Evolutionary conservation across 805 yeast genomes (phyloP).

Genomic region (Saccharomycopsis amapae): DNA sequence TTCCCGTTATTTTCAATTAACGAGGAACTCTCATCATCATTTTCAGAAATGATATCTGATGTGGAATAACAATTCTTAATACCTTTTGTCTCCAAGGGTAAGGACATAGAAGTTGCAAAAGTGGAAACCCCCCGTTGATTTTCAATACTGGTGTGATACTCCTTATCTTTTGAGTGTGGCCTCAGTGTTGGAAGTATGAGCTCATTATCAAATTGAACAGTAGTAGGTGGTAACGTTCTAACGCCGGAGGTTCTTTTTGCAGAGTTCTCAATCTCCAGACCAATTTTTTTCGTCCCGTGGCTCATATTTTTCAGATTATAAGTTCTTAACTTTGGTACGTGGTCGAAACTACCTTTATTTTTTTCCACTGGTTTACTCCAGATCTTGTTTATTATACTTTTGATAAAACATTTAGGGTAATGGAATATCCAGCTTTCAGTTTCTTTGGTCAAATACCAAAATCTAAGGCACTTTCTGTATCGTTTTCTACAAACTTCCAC

Average conservation of each 20-base stretch:
- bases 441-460: constrained; percentile 11
- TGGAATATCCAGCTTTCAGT: constrained; percentile 8
- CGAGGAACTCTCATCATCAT: no score
- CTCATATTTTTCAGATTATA: constrained; percentile 1
- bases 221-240: constrained; percentile 10
- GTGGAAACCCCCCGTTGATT: no score
- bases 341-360: background rate
- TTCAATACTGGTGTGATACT: no score
- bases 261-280: background rate
- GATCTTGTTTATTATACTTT: background rate
- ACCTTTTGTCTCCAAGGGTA: no score
- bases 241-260: constrained; percentile 8
- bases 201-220: background rate
- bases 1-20: no score
- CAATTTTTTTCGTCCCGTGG: no score
- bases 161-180: no score
- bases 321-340: background rate
- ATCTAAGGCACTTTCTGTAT: constrained; percentile 3
- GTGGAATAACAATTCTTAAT: no score
- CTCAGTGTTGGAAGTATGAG: no score
- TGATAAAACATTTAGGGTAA: constrained; percentile 7
- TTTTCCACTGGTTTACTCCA: background rate
- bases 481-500: no score
- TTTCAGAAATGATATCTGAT: no score
- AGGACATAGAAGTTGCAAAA: no score